A percentile compares a stretch with the other conserved stretches of the same genome.
Conservation (phyloP, 73 alveolate species). For the Stentor roeselii region DNA sequence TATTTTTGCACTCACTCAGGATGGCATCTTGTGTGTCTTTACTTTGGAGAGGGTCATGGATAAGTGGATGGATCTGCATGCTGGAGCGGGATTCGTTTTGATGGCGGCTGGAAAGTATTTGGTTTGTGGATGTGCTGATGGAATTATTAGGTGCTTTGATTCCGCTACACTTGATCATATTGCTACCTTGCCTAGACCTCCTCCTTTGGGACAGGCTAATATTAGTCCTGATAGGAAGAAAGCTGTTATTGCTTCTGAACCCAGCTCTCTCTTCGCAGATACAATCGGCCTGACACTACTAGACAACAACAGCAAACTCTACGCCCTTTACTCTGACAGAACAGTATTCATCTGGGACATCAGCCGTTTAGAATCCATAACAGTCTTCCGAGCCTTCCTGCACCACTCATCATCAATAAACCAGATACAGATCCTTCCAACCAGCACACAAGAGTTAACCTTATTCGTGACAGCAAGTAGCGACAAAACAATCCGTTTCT, state of each 20-base stretch:
- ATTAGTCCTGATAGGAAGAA: constrained; percentile 45
- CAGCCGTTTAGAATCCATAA: constrained; percentile 51
- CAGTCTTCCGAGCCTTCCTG: constrained; percentile 68
- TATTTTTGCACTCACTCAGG: constrained; percentile 73
- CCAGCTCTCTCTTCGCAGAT: constrained; percentile 71
- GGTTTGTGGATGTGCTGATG: constrained; percentile 94
- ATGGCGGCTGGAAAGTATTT: constrained; percentile 60
- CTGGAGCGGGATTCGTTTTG: constrained; percentile 68
- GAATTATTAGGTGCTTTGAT: constrained; percentile 79
- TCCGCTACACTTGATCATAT: constrained; percentile 75
- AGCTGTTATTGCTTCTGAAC: constrained; percentile 33
- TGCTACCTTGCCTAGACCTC: constrained; percentile 88
- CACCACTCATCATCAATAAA: constrained; percentile 86
- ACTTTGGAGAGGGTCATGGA: constrained; percentile 64
- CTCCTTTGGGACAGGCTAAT: constrained; percentile 92
- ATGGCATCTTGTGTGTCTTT: constrained; percentile 82
- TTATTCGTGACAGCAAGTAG: constrained; percentile 70
- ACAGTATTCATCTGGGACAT: constrained; percentile 95
- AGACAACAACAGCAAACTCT: constrained; percentile 57
- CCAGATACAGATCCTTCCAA: constrained; percentile 47
- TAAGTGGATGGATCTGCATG: constrained; percentile 94
- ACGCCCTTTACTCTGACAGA: constrained; percentile 87
- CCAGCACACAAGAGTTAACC: constrained; percentile 56
- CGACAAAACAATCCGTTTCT: constrained; percentile 72
- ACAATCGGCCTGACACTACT: constrained; percentile 71